These are phyloP conservation scores for Maudiozyma serrabonitensis DNA, from an alignment of 805 yeast species.

Conservation along the genomic window DNA sequence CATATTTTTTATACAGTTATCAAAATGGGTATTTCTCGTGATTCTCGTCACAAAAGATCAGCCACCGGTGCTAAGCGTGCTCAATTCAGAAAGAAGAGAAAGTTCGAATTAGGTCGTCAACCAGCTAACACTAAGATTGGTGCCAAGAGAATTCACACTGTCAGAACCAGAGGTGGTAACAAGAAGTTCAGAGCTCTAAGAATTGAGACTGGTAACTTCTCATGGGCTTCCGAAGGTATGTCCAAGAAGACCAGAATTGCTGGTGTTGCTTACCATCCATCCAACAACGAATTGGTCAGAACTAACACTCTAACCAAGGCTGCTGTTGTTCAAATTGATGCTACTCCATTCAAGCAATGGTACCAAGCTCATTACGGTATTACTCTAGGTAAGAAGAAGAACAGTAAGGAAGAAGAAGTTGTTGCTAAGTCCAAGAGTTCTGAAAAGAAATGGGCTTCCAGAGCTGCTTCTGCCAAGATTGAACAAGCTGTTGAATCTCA, in stretches of 20 bases:
- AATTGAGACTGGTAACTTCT: conserved; percentile 98
- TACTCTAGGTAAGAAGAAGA: conserved; percentile 78
- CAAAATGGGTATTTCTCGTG: conserved; percentile 99
- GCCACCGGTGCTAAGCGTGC: conserved; percentile 99
- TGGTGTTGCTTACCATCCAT: conserved; percentile 97
- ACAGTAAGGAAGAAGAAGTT: conserved; percentile 48
- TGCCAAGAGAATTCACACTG: conserved; percentile 96
- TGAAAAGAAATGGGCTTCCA: conserved; percentile 87
- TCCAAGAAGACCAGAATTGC: conserved; percentile 98
- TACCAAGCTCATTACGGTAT: conserved; percentile 97
- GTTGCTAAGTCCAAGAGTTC: conserved; percentile 64
- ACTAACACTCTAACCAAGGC: conserved; percentile 98
- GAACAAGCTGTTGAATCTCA: conserved; percentile 90
- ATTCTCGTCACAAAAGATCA: conserved; percentile 99
- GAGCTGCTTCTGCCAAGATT: conserved; percentile 76
- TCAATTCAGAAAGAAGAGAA: conserved; percentile 99
- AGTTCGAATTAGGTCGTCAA: conserved; percentile 99
- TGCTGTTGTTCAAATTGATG: conserved; percentile 98
- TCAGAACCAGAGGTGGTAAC: conserved; percentile 99
- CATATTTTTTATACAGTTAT: conserved; percentile 9
- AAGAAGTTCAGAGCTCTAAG: conserved; percentile 99
- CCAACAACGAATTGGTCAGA: conserved; percentile 99
- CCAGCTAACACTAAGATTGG: conserved; percentile 99
- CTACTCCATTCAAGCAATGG: conserved; percentile 99
- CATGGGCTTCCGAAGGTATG: conserved; percentile 99